Base-by-base conservation (phyloP, 2,329 filamentous ascomycete species). In the Chaetomium sp. region DNA sequence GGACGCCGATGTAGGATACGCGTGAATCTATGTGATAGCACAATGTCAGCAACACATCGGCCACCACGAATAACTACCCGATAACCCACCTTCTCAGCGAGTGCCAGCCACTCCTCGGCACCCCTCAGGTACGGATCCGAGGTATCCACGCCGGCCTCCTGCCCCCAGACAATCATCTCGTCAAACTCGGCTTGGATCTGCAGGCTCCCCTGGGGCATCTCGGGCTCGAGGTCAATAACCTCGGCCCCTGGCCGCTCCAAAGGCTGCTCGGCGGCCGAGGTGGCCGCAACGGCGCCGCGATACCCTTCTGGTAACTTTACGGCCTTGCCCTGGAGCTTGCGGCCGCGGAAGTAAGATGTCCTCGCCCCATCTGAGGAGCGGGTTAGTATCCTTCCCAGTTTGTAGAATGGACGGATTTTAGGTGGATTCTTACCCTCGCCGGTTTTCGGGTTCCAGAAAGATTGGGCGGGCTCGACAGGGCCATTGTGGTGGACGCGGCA, bases 401-500 rank as follows among this genome's bases (percentile, higher is more conserved):
- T 21, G 29, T 23, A 35, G 5, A 35, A 8, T 9, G 7, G 25
- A 16, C 1, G 42, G 25, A 4, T 8, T 47, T 47, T 47, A 1
- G 45, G 21, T 12, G n/a, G n/a, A 47, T 33, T 13, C 58, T 57
- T 66, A 73, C 73, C 72, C 47, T 68, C 53, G 51, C 56, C 60
- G 25, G 64, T 45, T 10, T 73, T 76, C 0, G 91, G 90, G 6
- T 79, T 82, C 92, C 93, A 97, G 74, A 91, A 92, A 51, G 87
- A 80, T 25, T 84, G 76, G 5, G 84, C 79, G 1, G 86, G 80
- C 58, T 87, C 84, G 61, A 94, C 81, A 1, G 87, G 82, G 1
- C 93, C 93, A 70, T 90, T 86, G 76, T 96, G 89, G 71, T 93
- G 84, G 73, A 97, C 86, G 62, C 87, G 85, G 72, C 91, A 95